phyloP scores from a whole-genome alignment of 495 filamentous ascomycete genomes.

The Cercophora scortea region DNA sequence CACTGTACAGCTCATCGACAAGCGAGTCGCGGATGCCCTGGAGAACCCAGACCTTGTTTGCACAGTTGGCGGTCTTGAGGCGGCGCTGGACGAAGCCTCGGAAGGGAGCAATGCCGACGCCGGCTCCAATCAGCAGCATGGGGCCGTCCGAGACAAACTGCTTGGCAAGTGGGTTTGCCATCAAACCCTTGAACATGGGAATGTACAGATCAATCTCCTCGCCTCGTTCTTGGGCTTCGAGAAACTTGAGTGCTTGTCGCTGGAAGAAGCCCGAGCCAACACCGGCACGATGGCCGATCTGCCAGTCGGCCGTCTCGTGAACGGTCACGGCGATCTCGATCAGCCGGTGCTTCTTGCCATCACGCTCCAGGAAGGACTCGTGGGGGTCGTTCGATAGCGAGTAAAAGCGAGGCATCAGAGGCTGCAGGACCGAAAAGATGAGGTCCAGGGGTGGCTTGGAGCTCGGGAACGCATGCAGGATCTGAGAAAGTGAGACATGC shows the following conservation, averaged over 20 bases:
- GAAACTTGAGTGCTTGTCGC: slow-evolving; percentile 60
- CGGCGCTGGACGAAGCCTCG: slow-evolving; percentile 93
- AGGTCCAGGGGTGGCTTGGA: slow-evolving; percentile 76
- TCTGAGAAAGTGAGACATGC: slow-evolving; percentile 73
- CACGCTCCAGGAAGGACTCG: slow-evolving; percentile 61
- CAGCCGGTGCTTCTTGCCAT: slow-evolving; percentile 65
- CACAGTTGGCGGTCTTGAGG: slow-evolving; percentile 91
- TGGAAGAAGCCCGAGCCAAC: slow-evolving; percentile 82
- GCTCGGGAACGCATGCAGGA: slow-evolving; percentile 87
- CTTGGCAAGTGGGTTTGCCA: slow-evolving; percentile 89
- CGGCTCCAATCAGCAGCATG: slow-evolving; percentile 95
- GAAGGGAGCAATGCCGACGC: slow-evolving; percentile 95
- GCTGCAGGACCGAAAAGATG: slow-evolving; percentile 71
- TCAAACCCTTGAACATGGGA: slow-evolving; percentile 98
- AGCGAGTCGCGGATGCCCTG: slow-evolving; percentile 92
- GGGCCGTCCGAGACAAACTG: slow-evolving; percentile 87
- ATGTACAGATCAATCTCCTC: slow-evolving; percentile 57
- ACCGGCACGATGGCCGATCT: slow-evolving; percentile 56
- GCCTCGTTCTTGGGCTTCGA: slow-evolving; percentile 54
- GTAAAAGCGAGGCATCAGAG: slow-evolving; percentile 95
- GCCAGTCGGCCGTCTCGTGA: slow-evolving; percentile 80
- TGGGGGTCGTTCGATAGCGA: slow-evolving; percentile 94
- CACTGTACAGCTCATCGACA: slow-evolving; percentile 89
- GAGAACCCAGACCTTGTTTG: slow-evolving; percentile 98
- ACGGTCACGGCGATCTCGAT: slow-evolving; percentile 93